A percentile compares a stretch with the other conserved stretches of the same genome.
Conservation (phyloP, 1,284 basidiomycete genomes). For the Leccinum angustisporum region DNA sequence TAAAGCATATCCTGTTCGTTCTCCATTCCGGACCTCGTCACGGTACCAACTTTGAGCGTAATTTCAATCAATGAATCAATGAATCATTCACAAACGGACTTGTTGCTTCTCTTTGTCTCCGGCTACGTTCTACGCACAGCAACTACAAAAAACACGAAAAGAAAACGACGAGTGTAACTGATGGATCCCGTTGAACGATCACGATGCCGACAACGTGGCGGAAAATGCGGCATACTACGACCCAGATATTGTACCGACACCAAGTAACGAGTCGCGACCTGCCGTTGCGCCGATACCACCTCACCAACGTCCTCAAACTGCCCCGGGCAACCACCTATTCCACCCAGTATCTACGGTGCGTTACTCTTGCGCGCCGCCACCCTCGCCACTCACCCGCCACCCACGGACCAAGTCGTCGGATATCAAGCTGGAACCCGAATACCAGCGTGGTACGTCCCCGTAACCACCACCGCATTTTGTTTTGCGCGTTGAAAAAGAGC, state of each 20-base stretch:
- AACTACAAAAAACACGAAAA: too few species aligned
- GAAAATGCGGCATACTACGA: constrained; percentile 17
- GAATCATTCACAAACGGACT: too few species aligned
- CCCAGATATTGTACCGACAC: constrained; percentile 1
- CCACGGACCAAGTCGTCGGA: constrained; percentile 62
- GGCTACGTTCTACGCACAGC: too few species aligned
- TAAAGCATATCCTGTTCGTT: too few species aligned
- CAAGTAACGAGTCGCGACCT: constrained; percentile 20
- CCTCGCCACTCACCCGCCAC: background rate
- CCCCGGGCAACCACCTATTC: constrained; percentile 69
- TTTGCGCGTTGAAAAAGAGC: background rate
- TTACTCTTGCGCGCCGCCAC: background rate
- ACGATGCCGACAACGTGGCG: too few species aligned
- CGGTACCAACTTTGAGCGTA: too few species aligned
- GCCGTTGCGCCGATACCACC: constrained; percentile 39
- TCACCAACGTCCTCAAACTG: constrained; percentile 38
- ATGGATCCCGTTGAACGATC: too few species aligned
- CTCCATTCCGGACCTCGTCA: too few species aligned
- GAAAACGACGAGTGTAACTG: too few species aligned
- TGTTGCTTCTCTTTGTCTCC: too few species aligned
- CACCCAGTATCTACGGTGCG: constrained; percentile 59
- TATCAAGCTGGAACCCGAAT: constrained; percentile 70
- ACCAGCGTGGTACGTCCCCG: constrained; percentile 59
- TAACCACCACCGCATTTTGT: background rate
- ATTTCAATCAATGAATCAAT: too few species aligned